Conservation (phyloP, 768 basidiomycete genomes). For the Trametes cubensis region DNA sequence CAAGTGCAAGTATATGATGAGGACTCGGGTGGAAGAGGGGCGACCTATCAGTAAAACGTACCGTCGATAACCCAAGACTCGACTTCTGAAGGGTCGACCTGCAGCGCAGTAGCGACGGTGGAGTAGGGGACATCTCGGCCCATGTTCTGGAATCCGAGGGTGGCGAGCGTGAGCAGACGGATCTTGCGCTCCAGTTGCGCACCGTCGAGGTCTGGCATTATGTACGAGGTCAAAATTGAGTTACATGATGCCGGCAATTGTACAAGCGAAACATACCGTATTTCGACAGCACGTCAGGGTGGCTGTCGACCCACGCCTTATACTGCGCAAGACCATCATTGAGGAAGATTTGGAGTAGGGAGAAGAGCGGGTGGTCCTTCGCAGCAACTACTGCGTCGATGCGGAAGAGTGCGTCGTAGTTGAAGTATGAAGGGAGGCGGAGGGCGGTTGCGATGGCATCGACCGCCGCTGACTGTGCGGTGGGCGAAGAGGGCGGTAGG, state of each 20-base stretch:
- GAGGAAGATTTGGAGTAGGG: conserved; percentile 76
- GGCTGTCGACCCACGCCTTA: conserved; percentile 56
- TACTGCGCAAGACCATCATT: conserved; percentile 65
- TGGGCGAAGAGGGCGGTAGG: conserved; percentile 56
- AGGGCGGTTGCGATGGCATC: conserved; percentile 67
- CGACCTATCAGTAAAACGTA: conserved; percentile 36
- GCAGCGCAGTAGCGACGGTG: conserved; percentile 65
- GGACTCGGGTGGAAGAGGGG: background rate
- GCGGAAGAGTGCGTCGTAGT: conserved; percentile 81
- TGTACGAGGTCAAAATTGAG: background rate
- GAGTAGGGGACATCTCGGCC: conserved; percentile 75
- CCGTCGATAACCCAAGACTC: conserved; percentile 91
- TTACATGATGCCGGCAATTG: background rate
- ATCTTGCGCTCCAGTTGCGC: conserved; percentile 76
- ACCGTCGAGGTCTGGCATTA: conserved; percentile 52
- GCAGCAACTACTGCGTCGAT: conserved; percentile 68
- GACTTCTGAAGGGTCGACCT: conserved; percentile 66
- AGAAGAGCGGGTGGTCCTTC: conserved; percentile 72
- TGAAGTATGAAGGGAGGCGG: conserved; percentile 66
- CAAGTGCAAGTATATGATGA: background rate
- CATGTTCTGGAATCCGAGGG: conserved; percentile 75
- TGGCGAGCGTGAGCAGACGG: conserved; percentile 72
- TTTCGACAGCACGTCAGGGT: conserved; percentile 53
- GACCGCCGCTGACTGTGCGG: conserved; percentile 55
- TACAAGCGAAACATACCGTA: conserved; percentile 45